Evolutionary conservation across 164 flowering plant species (phyloP).

Genomic region (Houttuynia cordata): DNA sequence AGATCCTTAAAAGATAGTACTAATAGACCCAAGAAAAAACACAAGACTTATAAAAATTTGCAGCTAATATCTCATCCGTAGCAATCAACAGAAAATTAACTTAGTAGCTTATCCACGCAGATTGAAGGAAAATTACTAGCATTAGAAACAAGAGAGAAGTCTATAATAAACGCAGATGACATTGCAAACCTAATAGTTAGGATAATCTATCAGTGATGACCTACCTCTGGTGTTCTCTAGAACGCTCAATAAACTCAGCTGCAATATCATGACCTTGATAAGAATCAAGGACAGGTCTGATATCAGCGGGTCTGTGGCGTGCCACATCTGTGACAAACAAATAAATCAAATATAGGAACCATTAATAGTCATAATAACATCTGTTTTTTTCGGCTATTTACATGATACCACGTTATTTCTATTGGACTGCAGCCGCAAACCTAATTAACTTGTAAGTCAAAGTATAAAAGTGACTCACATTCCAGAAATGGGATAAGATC

Average conservation of each 20-base stretch:
- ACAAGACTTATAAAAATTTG: no score
- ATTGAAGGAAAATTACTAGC: no score
- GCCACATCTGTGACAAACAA: constrained; percentile 54
- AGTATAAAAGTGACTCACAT: constrained; percentile 32
- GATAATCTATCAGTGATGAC: not conserved
- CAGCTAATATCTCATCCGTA: no score
- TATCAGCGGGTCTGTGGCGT: constrained; percentile 67
- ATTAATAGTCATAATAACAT: not conserved
- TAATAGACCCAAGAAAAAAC: no score
- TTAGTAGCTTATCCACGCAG: no score
- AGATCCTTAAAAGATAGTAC: no score
- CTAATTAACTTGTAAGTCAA: not conserved
- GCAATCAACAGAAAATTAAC: no score
- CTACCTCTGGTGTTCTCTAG: constrained; percentile 72
- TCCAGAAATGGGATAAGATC: constrained; percentile 91
- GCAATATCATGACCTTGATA: constrained; percentile 69
- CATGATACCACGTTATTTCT: no score
- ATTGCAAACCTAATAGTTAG: not conserved
- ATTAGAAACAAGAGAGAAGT: no score
- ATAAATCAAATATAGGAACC: not conserved
- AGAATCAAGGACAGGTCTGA: constrained; percentile 70
- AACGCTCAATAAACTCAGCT: constrained; percentile 72
- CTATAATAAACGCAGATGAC: not conserved
- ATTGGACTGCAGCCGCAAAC: not conserved
- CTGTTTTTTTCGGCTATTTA: no score